Conservation (phyloP, 805 yeast species). For the Teunomyces aglyptinius region DNA sequence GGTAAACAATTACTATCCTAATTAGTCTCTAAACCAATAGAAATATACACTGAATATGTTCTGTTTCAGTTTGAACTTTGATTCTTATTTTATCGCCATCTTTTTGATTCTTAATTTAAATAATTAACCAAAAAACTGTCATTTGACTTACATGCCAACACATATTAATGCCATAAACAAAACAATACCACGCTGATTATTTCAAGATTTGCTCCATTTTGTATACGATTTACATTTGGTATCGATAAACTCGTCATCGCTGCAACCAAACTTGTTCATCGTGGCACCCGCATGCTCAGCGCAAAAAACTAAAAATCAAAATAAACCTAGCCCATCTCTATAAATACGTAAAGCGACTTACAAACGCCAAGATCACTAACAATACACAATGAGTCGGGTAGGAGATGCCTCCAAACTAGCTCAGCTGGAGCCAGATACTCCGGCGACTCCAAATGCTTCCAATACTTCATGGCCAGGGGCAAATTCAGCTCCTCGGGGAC, state of each 20-base stretch:
- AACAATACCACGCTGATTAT: too few species aligned
- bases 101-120: too few species aligned
- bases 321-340: conserved; percentile 2
- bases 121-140: too few species aligned
- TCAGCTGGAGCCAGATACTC: conserved; percentile 1
- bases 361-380: not conserved
- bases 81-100: too few species aligned
- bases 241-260: not conserved
- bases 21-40: too few species aligned
- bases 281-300: conserved; percentile 4
- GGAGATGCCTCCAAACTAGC: conserved; percentile 3
- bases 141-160: too few species aligned
- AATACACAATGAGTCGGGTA: conserved; percentile 5
- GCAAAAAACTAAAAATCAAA: conserved; percentile 4
- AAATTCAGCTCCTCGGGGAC: not conserved
- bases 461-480: conserved; percentile 1
- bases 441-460: not conserved
- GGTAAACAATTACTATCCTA: too few species aligned
- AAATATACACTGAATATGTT: too few species aligned
- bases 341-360: not conserved
- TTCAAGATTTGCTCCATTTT: too few species aligned
- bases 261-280: not conserved
- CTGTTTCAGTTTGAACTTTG: too few species aligned
- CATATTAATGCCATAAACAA: too few species aligned
- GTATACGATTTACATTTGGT: not conserved